Evolutionary conservation across 2,329 filamentous ascomycete species (phyloP).

Genomic region (Monilinia vaccinii-corymbosi): DNA sequence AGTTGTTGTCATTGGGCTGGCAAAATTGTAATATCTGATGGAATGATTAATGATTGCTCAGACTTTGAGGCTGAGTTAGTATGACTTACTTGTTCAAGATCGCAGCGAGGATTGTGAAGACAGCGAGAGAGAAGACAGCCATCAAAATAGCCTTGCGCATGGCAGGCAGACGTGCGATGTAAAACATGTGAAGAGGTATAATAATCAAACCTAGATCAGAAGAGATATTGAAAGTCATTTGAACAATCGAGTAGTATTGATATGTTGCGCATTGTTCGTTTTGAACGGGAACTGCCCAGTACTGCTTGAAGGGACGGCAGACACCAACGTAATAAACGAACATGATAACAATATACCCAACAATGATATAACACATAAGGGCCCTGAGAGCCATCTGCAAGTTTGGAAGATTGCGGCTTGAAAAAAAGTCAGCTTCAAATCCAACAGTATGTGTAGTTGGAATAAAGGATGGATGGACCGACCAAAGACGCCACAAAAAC

Average conservation of each 20-base stretch:
- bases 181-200: conserved; percentile 37
- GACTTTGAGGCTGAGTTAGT: neutral
- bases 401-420: conserved; percentile 13
- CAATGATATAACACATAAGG: conserved; percentile 37
- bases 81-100: conserved; percentile 37
- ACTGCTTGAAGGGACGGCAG: conserved; percentile 44
- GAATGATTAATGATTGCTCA: neutral
- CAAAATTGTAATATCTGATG: conserved; percentile 20
- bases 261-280: conserved; percentile 39
- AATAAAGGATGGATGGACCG: neutral
- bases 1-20: conserved; percentile 26
- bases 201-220: conserved; percentile 50
- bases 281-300: conserved; percentile 48
- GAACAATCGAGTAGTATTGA: conserved; percentile 46
- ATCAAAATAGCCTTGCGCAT: conserved; percentile 36
- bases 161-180: conserved; percentile 31
- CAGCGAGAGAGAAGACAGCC: conserved; percentile 38
- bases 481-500: conserved; percentile 29
- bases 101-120: conserved; percentile 43
- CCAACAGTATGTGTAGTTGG: neutral
- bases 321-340: conserved; percentile 33
- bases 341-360: conserved; percentile 35
- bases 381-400: conserved; percentile 34
- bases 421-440: neutral
- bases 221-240: conserved; percentile 48